These are phyloP conservation scores for Populus tremula DNA, from an alignment of 345 rosid genomes.

Conservation along the genomic window DNA sequence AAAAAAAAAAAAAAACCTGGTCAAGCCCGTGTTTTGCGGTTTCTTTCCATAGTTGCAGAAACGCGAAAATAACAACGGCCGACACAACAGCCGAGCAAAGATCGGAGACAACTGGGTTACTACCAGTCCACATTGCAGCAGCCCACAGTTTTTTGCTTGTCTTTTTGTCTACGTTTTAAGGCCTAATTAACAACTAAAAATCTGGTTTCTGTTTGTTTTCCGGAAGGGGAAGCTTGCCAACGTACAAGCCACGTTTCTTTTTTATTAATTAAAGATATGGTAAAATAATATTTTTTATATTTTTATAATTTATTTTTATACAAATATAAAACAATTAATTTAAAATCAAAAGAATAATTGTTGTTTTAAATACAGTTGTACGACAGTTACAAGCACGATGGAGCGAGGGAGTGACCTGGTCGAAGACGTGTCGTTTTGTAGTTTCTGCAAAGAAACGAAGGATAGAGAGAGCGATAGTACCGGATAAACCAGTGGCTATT, in stretches of 20 bases:
- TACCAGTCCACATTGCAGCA: neutral
- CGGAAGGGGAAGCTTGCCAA: too few relatives aligned
- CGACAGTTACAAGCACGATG: too few relatives aligned
- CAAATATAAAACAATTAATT: too few relatives aligned
- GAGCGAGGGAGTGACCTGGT: constrained; percentile 40
- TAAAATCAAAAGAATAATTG: too few relatives aligned
- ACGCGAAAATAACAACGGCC: constrained; percentile 3
- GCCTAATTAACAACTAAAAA: neutral
- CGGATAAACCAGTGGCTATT: constrained; percentile 42
- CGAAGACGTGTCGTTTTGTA: constrained; percentile 57
- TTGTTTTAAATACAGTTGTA: too few relatives aligned
- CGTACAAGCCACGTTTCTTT: too few relatives aligned
- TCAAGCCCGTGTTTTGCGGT: constrained; percentile 34
- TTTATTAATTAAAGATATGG: too few relatives aligned
- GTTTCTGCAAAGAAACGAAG: constrained; percentile 64
- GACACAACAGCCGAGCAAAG: constrained; percentile 11
- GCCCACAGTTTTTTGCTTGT: neutral
- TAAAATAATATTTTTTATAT: too few relatives aligned
- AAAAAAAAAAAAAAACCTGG: constrained; percentile 19
- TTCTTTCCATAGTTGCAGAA: constrained; percentile 27
- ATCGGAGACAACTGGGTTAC: constrained; percentile 13
- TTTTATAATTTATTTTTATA: too few relatives aligned
- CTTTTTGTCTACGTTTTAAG: neutral
- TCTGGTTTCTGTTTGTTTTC: neutral
- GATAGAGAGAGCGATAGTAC: constrained; percentile 40